Evolutionary conservation across 768 basidiomycete species (phyloP), one percentile per base, ranked within the genome.

Genomic region (Pulveroboletus ravenelii): DNA sequence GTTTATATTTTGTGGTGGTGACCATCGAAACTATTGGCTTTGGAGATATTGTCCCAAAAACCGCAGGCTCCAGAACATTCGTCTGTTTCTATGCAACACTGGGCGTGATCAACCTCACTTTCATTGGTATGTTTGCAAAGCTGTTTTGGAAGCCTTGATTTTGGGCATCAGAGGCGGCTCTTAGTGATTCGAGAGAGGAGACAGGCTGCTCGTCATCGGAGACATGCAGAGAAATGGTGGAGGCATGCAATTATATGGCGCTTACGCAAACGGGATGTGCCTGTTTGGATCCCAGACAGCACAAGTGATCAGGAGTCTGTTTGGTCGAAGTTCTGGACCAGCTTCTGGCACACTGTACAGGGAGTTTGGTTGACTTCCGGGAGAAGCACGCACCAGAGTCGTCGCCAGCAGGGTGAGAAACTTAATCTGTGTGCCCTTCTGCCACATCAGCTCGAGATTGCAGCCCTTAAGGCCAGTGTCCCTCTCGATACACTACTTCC

Each of bases 11-110:
- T 60, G 79, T 83, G 8, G 74, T 88, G 35, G 80, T 81, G 15
- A 77, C 85, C 5, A 84, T 91, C 52, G 85, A 89, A 63, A 85
- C 81, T 7, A 74, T 84, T 13, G 80, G 78, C 66, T 89, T 89
- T 60, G 89, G 89, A n/a, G 89, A 91, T 60, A 83, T 89, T 47
- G 63, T 70, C 10, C 87, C 87, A 3, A 46, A 39, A 3, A 69
- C 72, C 2, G 69, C 78, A 3, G 74, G 74, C 1, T 71, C 79
- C 4, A 81, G 81, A n/a, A 55, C 84, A 12, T 85, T 85, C 56
- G 72, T 77, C 0, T 80, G 80, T 61, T 55, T 79, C 50, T 87
- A 85, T 54, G 72, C 80, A 34, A 68, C 72, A 0, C 65, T 82
- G 31, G 85, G 86, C 10, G 78, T 91, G 44, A 31, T 89, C 52